Conservation (phyloP, 78 protist genomes). For the Speleostelium caveatum region DNA sequence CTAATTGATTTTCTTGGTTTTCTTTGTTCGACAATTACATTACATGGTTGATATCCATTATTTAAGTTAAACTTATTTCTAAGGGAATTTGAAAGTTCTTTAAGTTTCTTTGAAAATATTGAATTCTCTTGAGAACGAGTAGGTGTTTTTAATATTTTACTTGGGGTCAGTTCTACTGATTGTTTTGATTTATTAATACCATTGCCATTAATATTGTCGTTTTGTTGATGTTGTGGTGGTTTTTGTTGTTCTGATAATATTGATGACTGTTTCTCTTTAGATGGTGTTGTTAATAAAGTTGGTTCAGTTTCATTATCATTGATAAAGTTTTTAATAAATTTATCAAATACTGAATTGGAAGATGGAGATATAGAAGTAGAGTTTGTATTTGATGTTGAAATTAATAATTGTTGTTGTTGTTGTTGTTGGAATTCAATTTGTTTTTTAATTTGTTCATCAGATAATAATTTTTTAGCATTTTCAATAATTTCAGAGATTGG, state of each 20-base stretch:
- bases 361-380: not conserved
- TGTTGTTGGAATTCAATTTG: not conserved
- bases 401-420: slow-evolving; percentile 14
- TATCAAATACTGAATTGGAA: slow-evolving; percentile 18
- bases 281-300: not conserved
- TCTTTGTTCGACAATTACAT: slow-evolving; percentile 39
- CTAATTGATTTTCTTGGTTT: slow-evolving; percentile 27
- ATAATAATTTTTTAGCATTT: slow-evolving; percentile 7
- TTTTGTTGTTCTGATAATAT: not conserved
- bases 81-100: slow-evolving; percentile 34
- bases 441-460: not conserved
- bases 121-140: not conserved
- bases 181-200: not conserved
- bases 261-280: not conserved
- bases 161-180: too few species aligned
- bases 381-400: slow-evolving; percentile 12
- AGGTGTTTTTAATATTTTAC: slow-evolving; percentile 22
- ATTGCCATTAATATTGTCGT: not conserved
- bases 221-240: not conserved
- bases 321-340: slow-evolving; percentile 13
- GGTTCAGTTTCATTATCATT: slow-evolving; percentile 2
- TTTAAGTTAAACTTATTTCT: slow-evolving; percentile 4
- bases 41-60: slow-evolving; percentile 68
- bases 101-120: slow-evolving; percentile 31
- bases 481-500: slow-evolving; percentile 29